Evolutionary conservation across 306 rosid species (phyloP).

Genomic region (Prunus davidiana): DNA sequence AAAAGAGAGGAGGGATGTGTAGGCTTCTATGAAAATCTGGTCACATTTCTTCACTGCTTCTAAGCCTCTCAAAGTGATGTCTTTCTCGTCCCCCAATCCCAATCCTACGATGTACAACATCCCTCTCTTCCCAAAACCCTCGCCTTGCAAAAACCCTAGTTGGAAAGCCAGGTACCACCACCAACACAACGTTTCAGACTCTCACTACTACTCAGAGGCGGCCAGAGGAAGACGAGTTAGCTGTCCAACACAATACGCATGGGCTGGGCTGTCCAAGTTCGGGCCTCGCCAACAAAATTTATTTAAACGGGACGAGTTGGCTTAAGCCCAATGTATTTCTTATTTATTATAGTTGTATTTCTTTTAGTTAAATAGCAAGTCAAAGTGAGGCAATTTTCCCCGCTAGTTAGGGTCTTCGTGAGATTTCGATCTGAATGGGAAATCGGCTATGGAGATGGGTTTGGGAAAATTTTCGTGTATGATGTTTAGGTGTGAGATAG

Average conservation of each 20-base stretch:
- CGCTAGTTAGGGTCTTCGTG: too few species aligned
- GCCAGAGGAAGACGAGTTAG: not conserved
- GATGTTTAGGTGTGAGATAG: too few species aligned
- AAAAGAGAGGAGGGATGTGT: constrained; percentile 88
- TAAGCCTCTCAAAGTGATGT: constrained; percentile 77
- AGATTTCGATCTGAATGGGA: too few species aligned
- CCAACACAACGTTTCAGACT: not conserved
- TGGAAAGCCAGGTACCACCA: not conserved
- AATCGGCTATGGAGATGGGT: too few species aligned
- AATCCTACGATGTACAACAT: constrained; percentile 83
- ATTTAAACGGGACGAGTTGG: too few species aligned
- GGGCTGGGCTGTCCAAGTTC: not conserved
- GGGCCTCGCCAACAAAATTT: not conserved
- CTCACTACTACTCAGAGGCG: not conserved
- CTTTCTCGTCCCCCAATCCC: constrained; percentile 83
- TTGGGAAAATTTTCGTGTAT: too few species aligned
- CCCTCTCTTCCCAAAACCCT: not conserved
- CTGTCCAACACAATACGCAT: not conserved
- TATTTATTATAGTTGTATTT: too few species aligned
- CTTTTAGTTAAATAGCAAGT: too few species aligned
- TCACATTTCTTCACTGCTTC: constrained; percentile 69
- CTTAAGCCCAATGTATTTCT: not conserved
- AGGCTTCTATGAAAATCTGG: constrained; percentile 76
- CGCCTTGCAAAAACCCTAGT: constrained; percentile 20
- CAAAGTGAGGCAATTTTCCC: too few species aligned